Base-by-base conservation (phyloP, 768 basidiomycete species). In the Lyophyllum atratum region DNA sequence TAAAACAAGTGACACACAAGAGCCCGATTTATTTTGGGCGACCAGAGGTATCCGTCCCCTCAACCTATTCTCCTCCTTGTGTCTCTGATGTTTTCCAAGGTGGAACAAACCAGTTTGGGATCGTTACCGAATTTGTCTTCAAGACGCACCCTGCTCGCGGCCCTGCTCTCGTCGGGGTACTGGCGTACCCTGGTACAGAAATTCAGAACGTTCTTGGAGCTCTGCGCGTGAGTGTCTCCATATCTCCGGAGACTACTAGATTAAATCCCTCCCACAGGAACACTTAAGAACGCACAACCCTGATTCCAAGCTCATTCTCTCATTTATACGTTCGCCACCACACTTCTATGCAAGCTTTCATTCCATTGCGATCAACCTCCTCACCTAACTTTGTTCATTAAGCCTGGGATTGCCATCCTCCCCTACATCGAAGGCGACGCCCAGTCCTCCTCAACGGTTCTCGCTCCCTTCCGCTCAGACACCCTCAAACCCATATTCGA, bases 101-200 rank as follows among this genome's bases (percentile, higher is more conserved):
- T 11, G 64, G 64, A 12, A 59, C 56, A 1, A 56, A 59, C 54
- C 67, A 68, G 46, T 68, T 68, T 42, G 64, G 66, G 7, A 57
- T 68, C 19, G 54, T 68, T 2, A 56, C 56, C 3, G 67, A 66
- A 46, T 58, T 67, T 19, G 52, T 49, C 1, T 44, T 68, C 21
- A 67, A 64, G 44, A 54, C 53, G 14, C 58, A 40, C 39, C 59
- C 55, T 25, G 24, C 49, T 29, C 46, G 26, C 10, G 54, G 50
- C 7, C 55, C 58, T 5, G 51, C 56, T 14, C 51, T 54, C 4
- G 39, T 33, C 11, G 64, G 61, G 14, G 48, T 43, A n/a, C 28
- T 62, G 22, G 64, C 48, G 28, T 64, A 62, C 52, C 56, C 64
- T 4, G 58, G 55, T 48, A 58, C 31, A 24, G 58, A 64, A 25